Evolutionary conservation across 2,329 filamentous ascomycete genomes (phyloP), one percentile per base, ranked within the genome.

Genomic region (Colletotrichum destructivum): DNA sequence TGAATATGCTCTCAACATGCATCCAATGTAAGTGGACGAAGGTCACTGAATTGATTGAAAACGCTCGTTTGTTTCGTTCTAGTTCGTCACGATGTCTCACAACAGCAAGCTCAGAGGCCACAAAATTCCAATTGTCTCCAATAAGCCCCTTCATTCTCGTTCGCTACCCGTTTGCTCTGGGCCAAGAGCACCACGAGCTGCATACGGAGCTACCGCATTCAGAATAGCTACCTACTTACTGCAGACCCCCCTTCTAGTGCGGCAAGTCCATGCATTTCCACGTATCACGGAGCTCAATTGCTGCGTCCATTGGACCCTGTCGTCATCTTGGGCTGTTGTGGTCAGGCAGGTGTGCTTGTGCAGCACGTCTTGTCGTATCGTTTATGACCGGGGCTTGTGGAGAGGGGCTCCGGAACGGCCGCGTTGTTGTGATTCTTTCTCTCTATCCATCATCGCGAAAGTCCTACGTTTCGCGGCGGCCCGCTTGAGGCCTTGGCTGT

Each of bases 261-360:
- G 35, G 47, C 46, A 63, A 35, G 61, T 35, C n/a, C 47, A 40
- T 26, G 51, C 51, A 54, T 12, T 26, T 15, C 35, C 8, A 4
- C 42, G 54, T 55, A 66, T 70, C 67, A 49, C 62, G 46, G 26
- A 56, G 46, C 31, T 44, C 12, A 18, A 49, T 15, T 31, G 15
- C 40, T 56, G 38, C 12, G 16, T 3, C 16, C 63, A 57, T 66
- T 56, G 55, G 49, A 9, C 51, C 21, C 31, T 38, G 26, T 59
- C 40, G 35, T 31, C 47, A 23, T 40, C 42, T 73, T 66, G 68
- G 71, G 69, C 71, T 52, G 40, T 40, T 52, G 26, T 23, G 26
- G 59, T 72, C 69, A 63, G 71, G 71, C 69, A 73, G 62, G 57
- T 47, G 44, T 72, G 69, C 69, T 72, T 73, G 61, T 42, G 67